Evolutionary conservation across 116 monocot species (phyloP).

Genomic region (Zostera marina): DNA sequence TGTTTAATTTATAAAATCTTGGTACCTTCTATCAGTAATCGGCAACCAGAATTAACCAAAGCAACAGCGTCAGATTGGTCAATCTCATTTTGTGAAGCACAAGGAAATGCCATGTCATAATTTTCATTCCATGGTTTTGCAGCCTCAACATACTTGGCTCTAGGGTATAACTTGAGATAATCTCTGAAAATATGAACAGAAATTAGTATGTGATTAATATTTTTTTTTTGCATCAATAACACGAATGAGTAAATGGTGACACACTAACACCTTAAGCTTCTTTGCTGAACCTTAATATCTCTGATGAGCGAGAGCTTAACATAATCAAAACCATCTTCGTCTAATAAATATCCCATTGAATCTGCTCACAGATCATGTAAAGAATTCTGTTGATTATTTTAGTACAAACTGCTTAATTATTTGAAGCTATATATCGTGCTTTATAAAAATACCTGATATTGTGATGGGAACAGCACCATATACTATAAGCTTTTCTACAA

Average conservation of each 20-base stretch:
- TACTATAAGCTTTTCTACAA: conserved; percentile 88
- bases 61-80: conserved; percentile 77
- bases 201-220: neutral
- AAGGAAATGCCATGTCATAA: conserved; percentile 93
- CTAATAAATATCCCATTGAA: conserved; percentile 85
- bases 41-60: conserved; percentile 79
- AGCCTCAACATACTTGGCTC: conserved; percentile 80
- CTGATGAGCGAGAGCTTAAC: conserved; percentile 72
- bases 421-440: neutral
- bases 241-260: neutral
- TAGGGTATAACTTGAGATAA: conserved; percentile 70
- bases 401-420: neutral
- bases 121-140: conserved; percentile 88
- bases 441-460: conserved; percentile 44
- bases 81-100: conserved; percentile 94
- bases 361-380: conserved; percentile 20
- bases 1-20: neutral
- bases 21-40: conserved; percentile 76
- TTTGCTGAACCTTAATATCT: conserved; percentile 90
- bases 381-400: neutral
- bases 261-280: conserved; percentile 82
- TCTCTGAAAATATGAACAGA: conserved; percentile 39
- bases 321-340: conserved; percentile 97
- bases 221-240: neutral
- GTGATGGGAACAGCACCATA: conserved; percentile 90